Conservation (phyloP, 371 early-diverging fungal species). For the Rhizopus arrhizus region DNA sequence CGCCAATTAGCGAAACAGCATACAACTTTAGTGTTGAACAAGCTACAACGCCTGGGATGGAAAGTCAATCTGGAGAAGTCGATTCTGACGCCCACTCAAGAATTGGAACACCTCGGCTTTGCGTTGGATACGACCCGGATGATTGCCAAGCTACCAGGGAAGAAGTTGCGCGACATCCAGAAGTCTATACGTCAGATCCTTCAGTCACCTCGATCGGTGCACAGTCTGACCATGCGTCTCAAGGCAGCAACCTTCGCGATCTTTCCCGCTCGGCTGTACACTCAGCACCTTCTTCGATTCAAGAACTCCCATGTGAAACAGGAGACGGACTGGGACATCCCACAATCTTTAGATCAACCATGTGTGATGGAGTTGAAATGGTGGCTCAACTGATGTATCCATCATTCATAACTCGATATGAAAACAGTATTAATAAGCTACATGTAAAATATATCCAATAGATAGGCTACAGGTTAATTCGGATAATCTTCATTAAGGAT, state of each 20-base stretch:
- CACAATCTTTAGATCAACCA: background rate
- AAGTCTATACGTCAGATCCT: constrained; percentile 16
- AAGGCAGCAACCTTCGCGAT: constrained; percentile 22
- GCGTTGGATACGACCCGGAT: constrained; percentile 3
- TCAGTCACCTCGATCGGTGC: constrained; percentile 17
- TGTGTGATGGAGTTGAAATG: constrained; percentile 6
- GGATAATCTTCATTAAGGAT: too few species aligned
- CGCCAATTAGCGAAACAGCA: background rate
- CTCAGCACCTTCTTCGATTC: constrained; percentile 14
- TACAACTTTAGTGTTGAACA: background rate
- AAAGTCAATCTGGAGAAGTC: constrained; percentile 14
- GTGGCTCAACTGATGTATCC: too few species aligned
- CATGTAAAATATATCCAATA: too few species aligned
- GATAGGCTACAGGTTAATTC: too few species aligned
- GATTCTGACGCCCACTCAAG: constrained; percentile 11
- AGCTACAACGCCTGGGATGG: constrained; percentile 8
- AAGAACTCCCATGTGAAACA: constrained; percentile 17
- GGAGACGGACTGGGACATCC: constrained; percentile 6
- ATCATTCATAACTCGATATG: too few species aligned
- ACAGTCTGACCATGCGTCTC: constrained; percentile 28
- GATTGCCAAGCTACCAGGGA: constrained; percentile 3
- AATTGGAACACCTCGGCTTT: constrained; percentile 25
- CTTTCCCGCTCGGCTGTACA: constrained; percentile 21
- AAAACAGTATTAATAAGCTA: too few species aligned
- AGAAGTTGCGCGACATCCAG: constrained; percentile 29